Evolutionary conservation across 2,329 filamentous ascomycete species (phyloP).

Genomic region (Nemania abortiva): DNA sequence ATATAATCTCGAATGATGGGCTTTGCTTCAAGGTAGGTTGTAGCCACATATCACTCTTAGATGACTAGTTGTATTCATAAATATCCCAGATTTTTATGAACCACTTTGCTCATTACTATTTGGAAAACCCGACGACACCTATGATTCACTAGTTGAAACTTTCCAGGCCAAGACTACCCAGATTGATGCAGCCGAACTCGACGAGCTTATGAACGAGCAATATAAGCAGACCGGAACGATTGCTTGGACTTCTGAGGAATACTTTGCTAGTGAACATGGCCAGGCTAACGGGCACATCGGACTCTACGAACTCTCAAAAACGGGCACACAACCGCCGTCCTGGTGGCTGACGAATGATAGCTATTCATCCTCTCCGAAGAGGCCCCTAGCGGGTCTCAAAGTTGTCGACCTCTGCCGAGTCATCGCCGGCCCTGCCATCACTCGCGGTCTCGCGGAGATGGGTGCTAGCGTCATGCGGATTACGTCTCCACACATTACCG

Average conservation of each 20-base stretch:
- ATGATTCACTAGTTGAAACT: conserved; percentile 17
- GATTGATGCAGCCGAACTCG: conserved; percentile 19
- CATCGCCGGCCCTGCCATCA: conserved; percentile 61
- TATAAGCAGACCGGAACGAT: conserved; percentile 31
- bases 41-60: neutral
- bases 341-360: conserved; percentile 57
- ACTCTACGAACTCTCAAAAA: conserved; percentile 29
- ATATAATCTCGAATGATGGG: neutral
- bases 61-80: neutral
- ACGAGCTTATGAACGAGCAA: conserved; percentile 31
- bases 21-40: neutral
- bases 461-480: conserved; percentile 62
- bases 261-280: conserved; percentile 29
- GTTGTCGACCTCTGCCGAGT: conserved; percentile 62
- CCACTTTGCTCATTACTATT: neutral
- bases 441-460: conserved; percentile 48
- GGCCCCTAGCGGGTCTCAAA: conserved; percentile 61
- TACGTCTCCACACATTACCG: conserved; percentile 55
- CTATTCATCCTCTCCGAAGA: conserved; percentile 48
- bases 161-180: conserved; percentile 25
- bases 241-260: conserved; percentile 27
- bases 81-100: too few species aligned
- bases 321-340: conserved; percentile 47
- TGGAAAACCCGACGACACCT: conserved; percentile 24
- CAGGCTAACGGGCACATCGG: conserved; percentile 20